Evolutionary conservation across 2,329 filamentous ascomycete genomes (phyloP), one percentile per base, ranked within the genome.

Genomic region (Aspergillus sp.): DNA sequence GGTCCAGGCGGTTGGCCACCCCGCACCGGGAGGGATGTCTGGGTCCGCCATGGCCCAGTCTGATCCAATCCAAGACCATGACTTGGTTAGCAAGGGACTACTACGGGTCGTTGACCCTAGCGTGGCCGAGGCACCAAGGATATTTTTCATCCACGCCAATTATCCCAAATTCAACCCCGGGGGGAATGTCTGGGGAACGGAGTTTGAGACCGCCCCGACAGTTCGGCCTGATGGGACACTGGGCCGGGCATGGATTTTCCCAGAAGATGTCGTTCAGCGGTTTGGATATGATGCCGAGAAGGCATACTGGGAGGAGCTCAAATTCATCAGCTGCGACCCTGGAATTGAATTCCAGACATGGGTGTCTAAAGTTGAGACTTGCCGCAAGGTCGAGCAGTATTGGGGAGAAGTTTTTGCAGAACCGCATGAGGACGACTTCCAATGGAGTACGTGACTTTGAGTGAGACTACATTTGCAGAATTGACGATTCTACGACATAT

Each of bases 131-230:
- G 51, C 73, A 6, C 73, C 74, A 2, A 70, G 64, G 3, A 62
- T 71, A 12, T 74, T 75, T 54, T 77, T 76, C 42, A 67, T 78
- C 34, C 74, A 78, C 55, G 73, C 74, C 22, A 75, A 76, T 53
- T 70, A 74, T 44, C 75, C 75, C 24, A 77, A 77, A 54, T 74
- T 78, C 50, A 74, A 77, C 43, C 75, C 75, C 0, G 66, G 68
- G 4, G 73, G 72, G 44, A 68, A 71, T 11, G 65, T 77, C 3
- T 77, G 76, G 49, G 75, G 74, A 7, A 60, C 66, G 41, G 65
- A 67, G 3, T 76, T 69, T 64, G 75, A 76, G 47, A 74, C 71
- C 3, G 65, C 69, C 1, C 75, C 75, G 20, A 74, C 71, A 0
- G 55, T 72, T 6, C 68, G 71, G 17, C 55, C 71, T 3, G 72